Percentiles rank a stretch among this genome's conserved stretches.
phyloP scores from a whole-genome alignment of 306 rosid species.

The Prunus mira region DNA sequence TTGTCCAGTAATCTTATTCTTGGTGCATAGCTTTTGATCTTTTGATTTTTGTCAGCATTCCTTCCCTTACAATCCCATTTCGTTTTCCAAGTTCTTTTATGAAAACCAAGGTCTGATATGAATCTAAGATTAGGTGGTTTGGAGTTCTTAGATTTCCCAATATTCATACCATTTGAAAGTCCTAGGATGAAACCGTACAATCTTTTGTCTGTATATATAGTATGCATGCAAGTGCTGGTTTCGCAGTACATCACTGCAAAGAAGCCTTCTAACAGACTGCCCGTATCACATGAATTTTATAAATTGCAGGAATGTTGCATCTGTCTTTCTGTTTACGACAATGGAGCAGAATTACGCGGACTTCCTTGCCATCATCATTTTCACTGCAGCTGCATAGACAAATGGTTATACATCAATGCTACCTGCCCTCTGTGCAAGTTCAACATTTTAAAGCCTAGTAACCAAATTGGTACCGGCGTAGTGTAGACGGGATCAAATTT shows the following conservation, averaged over 20 bases:
- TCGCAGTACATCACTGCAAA: not conserved
- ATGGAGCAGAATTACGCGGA: slow-evolving; percentile 62
- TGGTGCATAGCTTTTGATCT: slow-evolving; percentile 3
- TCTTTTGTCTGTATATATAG: not conserved
- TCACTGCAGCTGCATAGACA: slow-evolving; percentile 82
- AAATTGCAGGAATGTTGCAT: slow-evolving; percentile 75
- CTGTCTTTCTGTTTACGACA: slow-evolving; percentile 69
- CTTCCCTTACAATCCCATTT: not conserved
- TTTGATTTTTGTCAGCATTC: not conserved
- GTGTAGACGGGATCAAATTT: slow-evolving; percentile 24
- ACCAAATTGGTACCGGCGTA: slow-evolving; percentile 27
- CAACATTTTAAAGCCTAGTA: slow-evolving; percentile 48
- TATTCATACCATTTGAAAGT: not conserved
- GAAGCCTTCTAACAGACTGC: not conserved
- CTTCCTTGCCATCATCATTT: slow-evolving; percentile 90
- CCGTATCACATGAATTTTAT: slow-evolving; percentile 19
- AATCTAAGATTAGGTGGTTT: not conserved
- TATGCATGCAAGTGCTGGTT: not conserved
- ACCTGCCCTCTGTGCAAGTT: slow-evolving; percentile 94
- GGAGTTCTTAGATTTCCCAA: not conserved
- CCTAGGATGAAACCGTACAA: not conserved
- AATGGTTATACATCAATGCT: slow-evolving; percentile 75
- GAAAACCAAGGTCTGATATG: not conserved
- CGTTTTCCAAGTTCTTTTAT: not conserved
- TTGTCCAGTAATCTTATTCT: not conserved